These are phyloP conservation scores for Sphaceloma murrayae DNA, from an alignment of 2,329 filamentous ascomycete genomes.

Conservation along the genomic window DNA sequence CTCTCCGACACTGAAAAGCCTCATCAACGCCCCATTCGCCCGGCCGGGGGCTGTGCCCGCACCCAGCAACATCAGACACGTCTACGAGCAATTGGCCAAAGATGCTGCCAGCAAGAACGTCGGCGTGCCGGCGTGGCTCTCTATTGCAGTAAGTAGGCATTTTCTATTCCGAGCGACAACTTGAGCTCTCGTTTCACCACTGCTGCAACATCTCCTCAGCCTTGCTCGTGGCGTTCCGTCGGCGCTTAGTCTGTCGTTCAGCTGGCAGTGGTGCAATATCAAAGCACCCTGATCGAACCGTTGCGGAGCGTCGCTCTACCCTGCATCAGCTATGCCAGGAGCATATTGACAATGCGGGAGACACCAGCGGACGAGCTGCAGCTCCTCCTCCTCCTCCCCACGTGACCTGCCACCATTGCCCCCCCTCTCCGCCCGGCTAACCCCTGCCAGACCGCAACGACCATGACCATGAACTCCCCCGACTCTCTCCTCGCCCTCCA, in stretches of 20 bases:
- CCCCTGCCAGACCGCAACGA: constrained; percentile 57
- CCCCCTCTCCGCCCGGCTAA: neutral
- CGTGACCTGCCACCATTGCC: neutral
- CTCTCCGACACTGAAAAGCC: constrained; percentile 58
- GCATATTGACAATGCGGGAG: no score
- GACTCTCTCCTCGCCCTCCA: constrained; percentile 60
- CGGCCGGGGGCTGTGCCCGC: constrained; percentile 57
- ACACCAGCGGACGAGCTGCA: no score
- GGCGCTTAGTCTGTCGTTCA: no score
- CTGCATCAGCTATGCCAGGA: neutral
- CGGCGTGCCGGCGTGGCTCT: constrained; percentile 55
- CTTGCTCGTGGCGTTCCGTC: no score
- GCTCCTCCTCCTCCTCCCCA: neutral
- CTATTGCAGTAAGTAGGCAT: constrained; percentile 46
- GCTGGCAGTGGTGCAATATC: no score
- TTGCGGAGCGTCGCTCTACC: no score
- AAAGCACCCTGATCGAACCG: no score
- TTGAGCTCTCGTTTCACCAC: neutral
- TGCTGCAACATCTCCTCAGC: constrained; percentile 18
- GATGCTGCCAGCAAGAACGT: constrained; percentile 55
- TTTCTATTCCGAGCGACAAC: neutral
- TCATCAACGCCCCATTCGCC: constrained; percentile 62
- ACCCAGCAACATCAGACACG: constrained; percentile 50
- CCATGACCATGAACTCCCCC: constrained; percentile 79
- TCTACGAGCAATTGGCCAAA: constrained; percentile 55